A percentile compares a stretch with the other conserved stretches of the same genome.
Conservation (phyloP, 768 basidiomycete species). For the Pholiota microspora region DNA sequence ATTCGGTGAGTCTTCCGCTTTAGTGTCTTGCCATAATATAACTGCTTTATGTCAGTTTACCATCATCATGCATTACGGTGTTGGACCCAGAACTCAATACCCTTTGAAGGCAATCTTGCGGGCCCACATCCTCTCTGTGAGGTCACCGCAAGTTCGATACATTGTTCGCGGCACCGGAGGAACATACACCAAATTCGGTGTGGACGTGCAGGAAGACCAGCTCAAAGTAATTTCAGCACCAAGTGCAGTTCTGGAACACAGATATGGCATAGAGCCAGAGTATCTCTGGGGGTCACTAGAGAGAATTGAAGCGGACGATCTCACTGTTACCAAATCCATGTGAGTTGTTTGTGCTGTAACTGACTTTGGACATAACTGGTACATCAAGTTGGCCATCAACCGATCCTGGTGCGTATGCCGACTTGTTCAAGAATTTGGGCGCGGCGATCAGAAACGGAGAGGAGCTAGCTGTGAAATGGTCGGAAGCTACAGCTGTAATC, state of each 20-base stretch:
- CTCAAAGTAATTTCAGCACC: conserved; percentile 56
- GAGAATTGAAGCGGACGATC: conserved; percentile 47
- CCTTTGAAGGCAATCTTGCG: conserved; percentile 68
- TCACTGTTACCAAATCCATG: conserved; percentile 35
- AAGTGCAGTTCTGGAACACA: conserved; percentile 37
- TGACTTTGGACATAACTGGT: conserved; percentile 12
- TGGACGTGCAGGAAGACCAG: conserved; percentile 80
- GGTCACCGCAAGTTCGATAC: conserved; percentile 67
- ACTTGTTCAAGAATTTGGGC: conserved; percentile 66
- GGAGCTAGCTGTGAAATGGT: conserved; percentile 65
- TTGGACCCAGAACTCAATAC: conserved; percentile 36
- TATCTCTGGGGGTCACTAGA: conserved; percentile 63
- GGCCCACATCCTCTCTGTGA: conserved; percentile 67
- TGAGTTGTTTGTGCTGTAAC: too few species aligned
- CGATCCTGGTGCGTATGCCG: conserved; percentile 55
- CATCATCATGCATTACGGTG: conserved; percentile 49
- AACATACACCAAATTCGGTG: conserved; percentile 70
- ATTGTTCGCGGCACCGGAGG: conserved; percentile 70
- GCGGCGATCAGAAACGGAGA: conserved; percentile 54
- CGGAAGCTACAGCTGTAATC: conserved; percentile 68
- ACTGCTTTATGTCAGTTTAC: conserved; percentile 35
- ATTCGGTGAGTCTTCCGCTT: conserved; percentile 41
- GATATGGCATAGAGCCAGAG: conserved; percentile 63
- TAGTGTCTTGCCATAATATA: too few species aligned
- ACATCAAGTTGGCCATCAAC: conserved; percentile 58